Evolutionary conservation across 164 flowering plant genomes (phyloP).

Genomic region (Buxus sempervirens): DNA sequence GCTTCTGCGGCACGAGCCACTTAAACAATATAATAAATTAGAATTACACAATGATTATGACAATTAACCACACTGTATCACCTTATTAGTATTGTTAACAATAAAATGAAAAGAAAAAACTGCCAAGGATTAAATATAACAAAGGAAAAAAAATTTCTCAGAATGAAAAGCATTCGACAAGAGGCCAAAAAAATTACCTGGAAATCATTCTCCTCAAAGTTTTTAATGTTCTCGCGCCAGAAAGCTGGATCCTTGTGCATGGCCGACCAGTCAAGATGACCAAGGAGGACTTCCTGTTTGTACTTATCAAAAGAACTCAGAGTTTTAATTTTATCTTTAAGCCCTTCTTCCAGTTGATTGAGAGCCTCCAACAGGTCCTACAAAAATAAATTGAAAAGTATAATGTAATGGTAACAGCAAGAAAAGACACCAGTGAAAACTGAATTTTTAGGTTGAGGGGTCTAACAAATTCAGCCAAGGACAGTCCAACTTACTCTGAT

Average conservation of each 20-base stretch:
- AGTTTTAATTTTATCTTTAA: constrained; percentile 73
- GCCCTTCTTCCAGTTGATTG: constrained; percentile 82
- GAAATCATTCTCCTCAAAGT: constrained; percentile 91
- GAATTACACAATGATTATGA: too few species aligned
- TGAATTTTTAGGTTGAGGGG: background rate
- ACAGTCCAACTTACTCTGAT: too few species aligned
- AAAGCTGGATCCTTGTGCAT: constrained; percentile 90
- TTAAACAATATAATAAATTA: too few species aligned
- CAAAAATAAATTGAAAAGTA: background rate
- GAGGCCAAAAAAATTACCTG: constrained; percentile 48
- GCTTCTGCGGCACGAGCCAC: too few species aligned
- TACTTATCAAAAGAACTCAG: constrained; percentile 93
- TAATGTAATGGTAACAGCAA: background rate
- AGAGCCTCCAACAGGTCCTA: constrained; percentile 90
- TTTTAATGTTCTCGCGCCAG: constrained; percentile 87
- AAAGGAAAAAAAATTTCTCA: too few species aligned
- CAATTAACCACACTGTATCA: too few species aligned
- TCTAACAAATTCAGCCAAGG: too few species aligned
- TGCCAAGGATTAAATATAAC: too few species aligned
- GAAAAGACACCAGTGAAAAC: background rate
- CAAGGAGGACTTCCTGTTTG: constrained; percentile 94
- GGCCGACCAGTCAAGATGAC: constrained; percentile 97
- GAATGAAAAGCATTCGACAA: too few species aligned
- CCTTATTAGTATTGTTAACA: too few species aligned
- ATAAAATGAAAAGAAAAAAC: too few species aligned